Evolutionary conservation across 495 filamentous ascomycete genomes (phyloP), one percentile per base, ranked within the genome.

Genomic region (Choiromyces venosus): DNA sequence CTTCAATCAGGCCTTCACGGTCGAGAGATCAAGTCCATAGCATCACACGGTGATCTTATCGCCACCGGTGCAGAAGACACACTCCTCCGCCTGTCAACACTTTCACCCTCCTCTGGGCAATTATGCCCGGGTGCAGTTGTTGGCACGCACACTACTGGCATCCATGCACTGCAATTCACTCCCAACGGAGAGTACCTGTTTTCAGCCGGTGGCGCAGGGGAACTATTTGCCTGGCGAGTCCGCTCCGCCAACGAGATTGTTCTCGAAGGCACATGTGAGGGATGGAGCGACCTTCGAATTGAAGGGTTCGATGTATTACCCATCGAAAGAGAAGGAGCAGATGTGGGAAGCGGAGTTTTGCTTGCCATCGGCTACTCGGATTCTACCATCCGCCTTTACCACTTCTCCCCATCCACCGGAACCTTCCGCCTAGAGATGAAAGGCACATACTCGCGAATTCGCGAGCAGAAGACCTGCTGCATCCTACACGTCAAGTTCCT

Each of bases 31-130:
- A 94, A 94, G 82, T 85, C 90, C 1, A 83, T 90, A 73, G 88
- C 91, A n/a, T 79, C 89, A 9, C 86, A 82, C 79, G 37, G 77
- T 74, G 66, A 81, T 52, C 83, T 89, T 25, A 82, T 97, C 52
- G 94, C 92, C 0, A 98, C 94, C 0, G 95, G 91, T 0, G 91
- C 92, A 0, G 95, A 98, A 82, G 95, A 98, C 77, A 98, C 96
- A 0, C 84, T 87, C 0, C 90, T 98, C 73, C 87, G 91, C 29
- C 86, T 98, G 36, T 92, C 87, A 83, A 77, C 81, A n/a, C 83
- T 83, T 35, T 33, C 42, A 7, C 9, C 29, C 5, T 18, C 29
- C 37, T 68, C 70, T 16, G 72, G 70, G n/a, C 42, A n/a, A 37
- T 36, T 76, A 35, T 66, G 40, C 14, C 40, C 44, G 25, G 65